Conservation (phyloP, 2,329 filamentous ascomycete species). For the Pseudogymnoascus sp. region DNA sequence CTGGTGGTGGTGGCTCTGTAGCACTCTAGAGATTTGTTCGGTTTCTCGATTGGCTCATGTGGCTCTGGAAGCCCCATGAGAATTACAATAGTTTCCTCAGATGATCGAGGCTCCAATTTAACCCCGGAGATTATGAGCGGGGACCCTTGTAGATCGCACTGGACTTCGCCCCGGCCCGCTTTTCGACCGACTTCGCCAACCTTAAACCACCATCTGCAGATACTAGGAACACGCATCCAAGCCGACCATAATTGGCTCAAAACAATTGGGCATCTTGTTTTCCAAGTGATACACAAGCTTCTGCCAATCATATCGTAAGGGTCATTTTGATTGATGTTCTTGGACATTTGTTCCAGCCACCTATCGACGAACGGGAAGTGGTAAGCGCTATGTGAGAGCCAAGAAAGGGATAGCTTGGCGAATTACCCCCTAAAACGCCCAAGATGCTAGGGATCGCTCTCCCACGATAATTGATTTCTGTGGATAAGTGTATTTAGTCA, state of each 20-base stretch:
- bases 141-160: background rate
- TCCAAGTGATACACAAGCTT: background rate
- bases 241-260: background rate
- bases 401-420: slow-evolving; percentile 4
- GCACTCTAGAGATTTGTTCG: too few relatives aligned
- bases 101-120: background rate
- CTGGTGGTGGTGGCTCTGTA: too few relatives aligned
- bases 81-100: background rate
- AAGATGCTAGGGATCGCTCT: background rate
- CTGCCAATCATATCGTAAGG: background rate
- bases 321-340: background rate
- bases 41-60: too few relatives aligned
- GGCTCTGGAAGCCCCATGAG: too few relatives aligned
- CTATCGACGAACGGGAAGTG: background rate
- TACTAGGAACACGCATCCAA: background rate
- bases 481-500: background rate
- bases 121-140: background rate
- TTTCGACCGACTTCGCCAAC: background rate
- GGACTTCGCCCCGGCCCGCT: background rate
- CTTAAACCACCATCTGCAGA: background rate
- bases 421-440: background rate
- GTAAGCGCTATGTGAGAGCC: background rate
- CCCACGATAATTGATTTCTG: background rate
- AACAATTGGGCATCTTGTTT: background rate
- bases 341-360: background rate